Evolutionary conservation across 2,329 filamentous ascomycete species (phyloP).

Genomic region (Xylaria digitata): DNA sequence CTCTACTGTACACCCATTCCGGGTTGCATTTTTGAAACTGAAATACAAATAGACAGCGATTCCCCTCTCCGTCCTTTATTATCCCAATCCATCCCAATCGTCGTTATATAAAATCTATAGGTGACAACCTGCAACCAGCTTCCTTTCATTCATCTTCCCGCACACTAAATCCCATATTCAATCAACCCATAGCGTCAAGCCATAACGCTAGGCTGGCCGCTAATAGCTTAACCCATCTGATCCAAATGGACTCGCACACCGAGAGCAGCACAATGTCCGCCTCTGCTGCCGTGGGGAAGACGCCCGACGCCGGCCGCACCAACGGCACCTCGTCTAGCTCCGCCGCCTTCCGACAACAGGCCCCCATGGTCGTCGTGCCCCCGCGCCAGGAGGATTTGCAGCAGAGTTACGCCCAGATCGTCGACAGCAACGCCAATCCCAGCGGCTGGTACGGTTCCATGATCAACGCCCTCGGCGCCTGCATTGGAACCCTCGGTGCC

Average conservation of each 20-base stretch:
- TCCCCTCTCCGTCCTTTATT: constrained; percentile 10
- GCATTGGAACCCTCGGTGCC: constrained; percentile 83
- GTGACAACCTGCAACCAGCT: neutral
- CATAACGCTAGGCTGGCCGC: constrained; percentile 25
- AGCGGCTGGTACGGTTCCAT: constrained; percentile 92
- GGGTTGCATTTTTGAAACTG: constrained; percentile 7
- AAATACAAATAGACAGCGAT: constrained; percentile 31
- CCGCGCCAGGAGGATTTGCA: constrained; percentile 87
- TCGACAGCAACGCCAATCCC: constrained; percentile 73
- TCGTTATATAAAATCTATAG: neutral
- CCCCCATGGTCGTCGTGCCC: constrained; percentile 78
- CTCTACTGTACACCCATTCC: neutral
- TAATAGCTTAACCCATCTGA: constrained; percentile 28
- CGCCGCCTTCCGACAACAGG: constrained; percentile 61
- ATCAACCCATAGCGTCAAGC: neutral
- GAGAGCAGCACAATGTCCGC: constrained; percentile 32
- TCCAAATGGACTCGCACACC: constrained; percentile 38
- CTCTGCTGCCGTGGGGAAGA: constrained; percentile 31
- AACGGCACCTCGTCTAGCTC: constrained; percentile 30
- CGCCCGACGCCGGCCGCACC: constrained; percentile 16
- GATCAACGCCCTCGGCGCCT: constrained; percentile 78
- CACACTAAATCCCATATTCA: neutral
- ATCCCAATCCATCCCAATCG: neutral
- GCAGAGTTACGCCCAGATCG: constrained; percentile 76
- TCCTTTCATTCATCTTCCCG: neutral